phyloP scores from a whole-genome alignment of 1,139 yeast genomes.

The Saccharomyces hybrid region DNA sequence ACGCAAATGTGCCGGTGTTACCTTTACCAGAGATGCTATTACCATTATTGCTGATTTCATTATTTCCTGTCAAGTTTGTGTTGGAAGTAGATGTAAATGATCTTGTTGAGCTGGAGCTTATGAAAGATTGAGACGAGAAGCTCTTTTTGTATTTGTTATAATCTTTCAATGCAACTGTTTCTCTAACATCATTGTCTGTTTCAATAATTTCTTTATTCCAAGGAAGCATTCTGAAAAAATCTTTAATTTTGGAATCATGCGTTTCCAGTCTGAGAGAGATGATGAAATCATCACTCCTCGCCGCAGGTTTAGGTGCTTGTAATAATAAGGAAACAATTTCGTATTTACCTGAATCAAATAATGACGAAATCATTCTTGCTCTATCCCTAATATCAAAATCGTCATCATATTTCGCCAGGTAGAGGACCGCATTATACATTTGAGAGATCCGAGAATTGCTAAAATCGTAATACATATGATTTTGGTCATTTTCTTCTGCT shows the following conservation, averaged over 20 bases:
- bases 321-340: constrained; percentile 68
- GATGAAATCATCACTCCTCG: constrained; percentile 16
- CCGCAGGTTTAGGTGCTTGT: constrained; percentile 69
- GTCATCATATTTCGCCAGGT: constrained; percentile 65
- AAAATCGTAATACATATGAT: constrained; percentile 26
- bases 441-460: constrained; percentile 41
- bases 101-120: constrained; percentile 6
- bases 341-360: constrained; percentile 36
- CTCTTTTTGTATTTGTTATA: constrained; percentile 26
- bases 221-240: constrained; percentile 6
- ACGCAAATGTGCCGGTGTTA: neutral
- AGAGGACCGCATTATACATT: constrained; percentile 55
- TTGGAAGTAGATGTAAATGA: constrained; percentile 4
- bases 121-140: constrained; percentile 26
- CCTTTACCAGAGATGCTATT: neutral
- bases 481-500: neutral
- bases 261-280: neutral
- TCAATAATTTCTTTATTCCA: constrained; percentile 13
- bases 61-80: constrained; percentile 2
- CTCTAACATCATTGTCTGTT: constrained; percentile 13
- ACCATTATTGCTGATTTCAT: neutral
- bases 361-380: constrained; percentile 61
- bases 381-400: constrained; percentile 79
- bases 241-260: constrained; percentile 7
- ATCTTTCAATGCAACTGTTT: constrained; percentile 26